These are phyloP conservation scores for Penicillium ochrochloron DNA, from an alignment of 495 filamentous ascomycete species.

Conservation along the genomic window DNA sequence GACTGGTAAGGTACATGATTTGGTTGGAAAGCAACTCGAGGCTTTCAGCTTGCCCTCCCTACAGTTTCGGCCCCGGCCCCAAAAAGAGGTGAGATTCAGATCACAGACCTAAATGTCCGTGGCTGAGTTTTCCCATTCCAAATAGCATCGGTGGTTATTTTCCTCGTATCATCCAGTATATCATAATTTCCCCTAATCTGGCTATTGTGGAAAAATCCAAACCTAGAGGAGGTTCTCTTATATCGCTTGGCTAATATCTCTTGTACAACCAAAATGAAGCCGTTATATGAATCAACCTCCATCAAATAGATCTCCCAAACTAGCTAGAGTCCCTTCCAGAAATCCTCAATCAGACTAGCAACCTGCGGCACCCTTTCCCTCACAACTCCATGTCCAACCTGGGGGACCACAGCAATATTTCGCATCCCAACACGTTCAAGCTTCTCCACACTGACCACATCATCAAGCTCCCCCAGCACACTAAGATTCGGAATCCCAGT, in stretches of 20 bases:
- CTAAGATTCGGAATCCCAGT: constrained; percentile 31
- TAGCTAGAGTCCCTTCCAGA: constrained; percentile 35
- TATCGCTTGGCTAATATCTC: no score
- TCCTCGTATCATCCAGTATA: not conserved
- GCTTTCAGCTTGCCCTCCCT: not conserved
- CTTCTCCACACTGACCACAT: constrained; percentile 38
- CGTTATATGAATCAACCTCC: no score
- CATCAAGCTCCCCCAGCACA: constrained; percentile 50
- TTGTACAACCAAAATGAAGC: no score
- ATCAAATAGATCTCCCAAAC: no score
- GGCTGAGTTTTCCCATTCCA: no score
- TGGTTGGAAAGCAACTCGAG: not conserved
- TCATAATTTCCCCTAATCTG: no score
- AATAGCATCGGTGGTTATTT: not conserved
- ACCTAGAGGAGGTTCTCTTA: no score
- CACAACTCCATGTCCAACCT: constrained; percentile 46
- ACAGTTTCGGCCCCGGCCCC: not conserved
- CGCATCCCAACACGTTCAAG: constrained; percentile 39
- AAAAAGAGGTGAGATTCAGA: not conserved
- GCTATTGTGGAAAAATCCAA: no score
- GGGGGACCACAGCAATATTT: constrained; percentile 40
- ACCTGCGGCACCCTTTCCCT: constrained; percentile 41
- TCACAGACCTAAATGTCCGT: no score
- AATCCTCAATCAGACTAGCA: constrained; percentile 33
- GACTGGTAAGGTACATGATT: not conserved